Evolutionary conservation across 2,329 filamentous ascomycete genomes (phyloP).

Genomic region (Aureobasidium zeae): DNA sequence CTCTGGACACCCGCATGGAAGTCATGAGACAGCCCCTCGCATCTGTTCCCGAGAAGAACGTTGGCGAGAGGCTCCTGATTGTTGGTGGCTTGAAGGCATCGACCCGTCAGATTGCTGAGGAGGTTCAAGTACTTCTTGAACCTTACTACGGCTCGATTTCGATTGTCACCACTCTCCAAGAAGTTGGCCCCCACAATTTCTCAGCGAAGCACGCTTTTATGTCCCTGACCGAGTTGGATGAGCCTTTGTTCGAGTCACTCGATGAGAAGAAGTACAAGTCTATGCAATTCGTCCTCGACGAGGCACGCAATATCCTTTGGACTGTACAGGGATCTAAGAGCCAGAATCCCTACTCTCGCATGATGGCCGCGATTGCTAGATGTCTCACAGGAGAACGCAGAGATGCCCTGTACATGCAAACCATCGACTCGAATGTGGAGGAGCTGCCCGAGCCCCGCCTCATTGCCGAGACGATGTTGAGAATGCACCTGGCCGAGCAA

Average conservation of each 20-base stretch:
- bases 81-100: constrained; percentile 5
- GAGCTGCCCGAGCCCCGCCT: background rate
- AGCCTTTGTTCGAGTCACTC: constrained; percentile 4
- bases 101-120: background rate
- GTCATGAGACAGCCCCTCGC: constrained; percentile 1
- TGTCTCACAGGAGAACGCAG: constrained; percentile 4
- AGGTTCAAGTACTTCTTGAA: background rate
- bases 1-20: background rate
- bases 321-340: constrained; percentile 4
- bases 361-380: constrained; percentile 2
- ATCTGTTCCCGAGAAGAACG: background rate
- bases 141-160: constrained; percentile 1
- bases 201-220: background rate
- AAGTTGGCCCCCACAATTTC: background rate
- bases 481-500: constrained; percentile 5
- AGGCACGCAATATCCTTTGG: constrained; percentile 5
- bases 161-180: background rate
- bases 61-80: constrained; percentile 1
- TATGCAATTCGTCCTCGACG: constrained; percentile 4
- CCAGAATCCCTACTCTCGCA: background rate
- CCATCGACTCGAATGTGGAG: background rate
- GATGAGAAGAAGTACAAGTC: constrained; percentile 1
- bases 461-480: constrained; percentile 2
- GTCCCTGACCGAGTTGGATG: constrained; percentile 4
- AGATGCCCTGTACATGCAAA: constrained; percentile 4